Percentiles rank a stretch among this genome's conserved stretches.
phyloP scores from a whole-genome alignment of 2,329 filamentous ascomycete species.

The Aureobasidium musti region DNA sequence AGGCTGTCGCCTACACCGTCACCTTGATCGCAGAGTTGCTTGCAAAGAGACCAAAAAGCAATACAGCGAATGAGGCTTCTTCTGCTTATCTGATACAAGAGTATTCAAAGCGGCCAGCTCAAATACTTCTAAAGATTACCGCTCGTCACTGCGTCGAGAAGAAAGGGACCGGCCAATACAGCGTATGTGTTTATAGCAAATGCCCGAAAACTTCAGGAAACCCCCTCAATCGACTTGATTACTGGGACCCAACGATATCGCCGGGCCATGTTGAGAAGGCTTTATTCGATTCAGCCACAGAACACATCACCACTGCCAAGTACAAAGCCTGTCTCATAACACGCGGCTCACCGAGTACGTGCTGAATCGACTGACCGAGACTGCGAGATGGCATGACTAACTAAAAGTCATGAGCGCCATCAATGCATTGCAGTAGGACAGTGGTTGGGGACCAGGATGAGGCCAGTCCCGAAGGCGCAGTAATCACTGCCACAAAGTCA shows the following conservation, averaged over 20 bases:
- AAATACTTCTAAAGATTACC: background rate
- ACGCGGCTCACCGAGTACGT: background rate
- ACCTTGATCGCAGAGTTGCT: background rate
- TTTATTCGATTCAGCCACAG: background rate
- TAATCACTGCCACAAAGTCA: background rate
- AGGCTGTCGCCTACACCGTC: background rate
- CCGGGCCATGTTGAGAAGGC: background rate
- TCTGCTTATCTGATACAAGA: background rate
- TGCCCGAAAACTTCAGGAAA: background rate
- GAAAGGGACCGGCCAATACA: background rate
- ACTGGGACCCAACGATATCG: background rate
- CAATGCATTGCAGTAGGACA: background rate
- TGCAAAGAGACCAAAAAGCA: background rate
- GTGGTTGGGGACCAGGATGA: constrained; percentile 7
- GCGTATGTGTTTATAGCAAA: background rate
- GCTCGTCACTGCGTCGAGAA: background rate
- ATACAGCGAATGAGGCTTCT: background rate
- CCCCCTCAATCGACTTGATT: background rate
- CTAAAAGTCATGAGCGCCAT: constrained; percentile 6
- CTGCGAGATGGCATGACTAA: background rate
- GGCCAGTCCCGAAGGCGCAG: constrained; percentile 10
- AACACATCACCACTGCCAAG: background rate
- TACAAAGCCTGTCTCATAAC: background rate
- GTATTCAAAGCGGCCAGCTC: background rate
- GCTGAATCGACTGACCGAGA: constrained; percentile 1